phyloP scores from a whole-genome alignment of 2,329 filamentous ascomycete species.

The Paecilomyces sp. region DNA sequence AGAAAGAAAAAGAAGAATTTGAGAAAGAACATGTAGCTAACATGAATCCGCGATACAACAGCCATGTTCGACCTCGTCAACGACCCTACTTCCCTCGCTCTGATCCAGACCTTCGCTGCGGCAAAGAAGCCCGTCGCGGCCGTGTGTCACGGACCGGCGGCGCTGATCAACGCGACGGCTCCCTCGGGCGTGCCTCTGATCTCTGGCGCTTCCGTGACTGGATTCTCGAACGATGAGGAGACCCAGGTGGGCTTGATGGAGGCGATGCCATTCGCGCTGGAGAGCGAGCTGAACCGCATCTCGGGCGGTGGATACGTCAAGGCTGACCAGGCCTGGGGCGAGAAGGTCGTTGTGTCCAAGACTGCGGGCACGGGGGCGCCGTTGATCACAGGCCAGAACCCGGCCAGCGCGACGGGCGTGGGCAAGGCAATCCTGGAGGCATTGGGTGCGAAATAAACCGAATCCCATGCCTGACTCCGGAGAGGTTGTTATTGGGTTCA shows the following conservation, averaged over 20 bases:
- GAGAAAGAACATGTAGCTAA: background rate
- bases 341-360: slow-evolving; percentile 35
- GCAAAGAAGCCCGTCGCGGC: slow-evolving; percentile 44
- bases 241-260: slow-evolving; percentile 31
- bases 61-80: slow-evolving; percentile 46
- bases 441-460: slow-evolving; percentile 1
- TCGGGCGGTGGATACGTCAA: slow-evolving; percentile 40
- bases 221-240: slow-evolving; percentile 44
- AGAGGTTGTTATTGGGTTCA: too few relatives aligned
- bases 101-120: slow-evolving; percentile 43
- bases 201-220: slow-evolving; percentile 35
- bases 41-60: slow-evolving; percentile 5
- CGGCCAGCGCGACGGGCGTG: slow-evolving; percentile 35
- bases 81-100: slow-evolving; percentile 32
- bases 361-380: slow-evolving; percentile 18
- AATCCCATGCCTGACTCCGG: background rate
- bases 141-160: slow-evolving; percentile 43
- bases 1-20: too few relatives aligned
- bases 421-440: slow-evolving; percentile 38
- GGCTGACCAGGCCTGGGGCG: slow-evolving; percentile 37
- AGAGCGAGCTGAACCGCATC: slow-evolving; percentile 35
- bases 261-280: slow-evolving; percentile 41
- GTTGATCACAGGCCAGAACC: slow-evolving; percentile 45
- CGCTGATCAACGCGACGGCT: slow-evolving; percentile 37
- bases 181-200: slow-evolving; percentile 37